phyloP scores from a whole-genome alignment of 2,329 filamentous ascomycete genomes.

The Cercospora berteroae region DNA sequence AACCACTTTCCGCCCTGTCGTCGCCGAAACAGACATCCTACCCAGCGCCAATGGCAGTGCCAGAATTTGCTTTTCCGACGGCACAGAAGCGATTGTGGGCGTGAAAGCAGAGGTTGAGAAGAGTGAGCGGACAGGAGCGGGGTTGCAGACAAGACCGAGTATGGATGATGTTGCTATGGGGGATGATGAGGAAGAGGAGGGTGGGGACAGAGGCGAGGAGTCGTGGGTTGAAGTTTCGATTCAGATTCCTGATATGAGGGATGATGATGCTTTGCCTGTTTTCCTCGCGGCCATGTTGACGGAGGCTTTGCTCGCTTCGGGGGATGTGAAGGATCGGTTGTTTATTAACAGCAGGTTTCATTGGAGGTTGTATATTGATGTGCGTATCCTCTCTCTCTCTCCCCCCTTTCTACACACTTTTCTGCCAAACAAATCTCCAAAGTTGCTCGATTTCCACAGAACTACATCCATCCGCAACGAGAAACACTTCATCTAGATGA shows the following conservation, averaged over 20 bases:
- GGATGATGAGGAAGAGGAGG: slow-evolving; percentile 46
- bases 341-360: slow-evolving; percentile 90
- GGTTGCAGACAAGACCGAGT: neutral
- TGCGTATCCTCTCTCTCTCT: slow-evolving; percentile 50
- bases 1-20: slow-evolving; percentile 84
- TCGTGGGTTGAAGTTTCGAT: slow-evolving; percentile 86
- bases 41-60: slow-evolving; percentile 90
- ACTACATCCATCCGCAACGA: too few species aligned
- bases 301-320: slow-evolving; percentile 77
- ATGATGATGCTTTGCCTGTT: slow-evolving; percentile 85
- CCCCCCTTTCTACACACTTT: neutral
- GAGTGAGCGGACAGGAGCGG: slow-evolving; percentile 46
- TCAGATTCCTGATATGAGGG: slow-evolving; percentile 84
- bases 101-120: slow-evolving; percentile 92
- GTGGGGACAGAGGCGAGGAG: slow-evolving; percentile 53
- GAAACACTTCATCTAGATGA: too few species aligned
- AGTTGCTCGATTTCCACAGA: too few species aligned
- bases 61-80: slow-evolving; percentile 89
- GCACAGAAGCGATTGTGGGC: slow-evolving; percentile 92
- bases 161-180: slow-evolving; percentile 20
- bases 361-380: slow-evolving; percentile 94
- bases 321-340: slow-evolving; percentile 64
- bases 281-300: slow-evolving; percentile 85
- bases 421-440: too few species aligned
- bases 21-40: slow-evolving; percentile 85